A percentile compares a stretch with the other conserved stretches of the same genome.
Conservation (phyloP, 805 yeast genomes). For the Starmerella potacharoeniae region DNA sequence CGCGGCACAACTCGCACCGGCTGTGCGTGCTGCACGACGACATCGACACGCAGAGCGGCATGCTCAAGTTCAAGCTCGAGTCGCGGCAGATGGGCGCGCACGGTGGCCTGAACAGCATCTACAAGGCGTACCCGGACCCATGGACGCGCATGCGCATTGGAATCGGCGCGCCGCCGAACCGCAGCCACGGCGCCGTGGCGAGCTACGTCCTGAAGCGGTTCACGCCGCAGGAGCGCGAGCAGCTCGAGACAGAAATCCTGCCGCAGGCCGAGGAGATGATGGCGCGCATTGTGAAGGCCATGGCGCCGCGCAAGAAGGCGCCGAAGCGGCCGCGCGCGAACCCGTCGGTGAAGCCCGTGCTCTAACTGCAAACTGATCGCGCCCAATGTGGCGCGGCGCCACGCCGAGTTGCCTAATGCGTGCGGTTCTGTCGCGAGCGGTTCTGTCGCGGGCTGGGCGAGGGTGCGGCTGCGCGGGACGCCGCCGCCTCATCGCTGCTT, state of each 20-base stretch:
- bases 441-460: not conserved
- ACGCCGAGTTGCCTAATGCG: too few relatives aligned
- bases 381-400: not conserved
- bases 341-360: not conserved
- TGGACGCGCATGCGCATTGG: slow-evolving; percentile 68
- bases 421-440: too few relatives aligned
- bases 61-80: slow-evolving; percentile 48
- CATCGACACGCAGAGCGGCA: slow-evolving; percentile 53
- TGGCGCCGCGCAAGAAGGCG: slow-evolving; percentile 4
- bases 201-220: slow-evolving; percentile 51
- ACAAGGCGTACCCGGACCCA: slow-evolving; percentile 29
- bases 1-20: slow-evolving; percentile 8
- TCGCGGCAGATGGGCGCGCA: slow-evolving; percentile 67
- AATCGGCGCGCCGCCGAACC: slow-evolving; percentile 51
- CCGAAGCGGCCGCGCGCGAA: not conserved
- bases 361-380: not conserved
- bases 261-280: slow-evolving; percentile 14
- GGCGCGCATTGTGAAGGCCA: slow-evolving; percentile 7
- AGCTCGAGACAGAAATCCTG: slow-evolving; percentile 31
- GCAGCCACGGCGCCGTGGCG: slow-evolving; percentile 39
- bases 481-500: not conserved
- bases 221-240: slow-evolving; percentile 34
- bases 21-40: slow-evolving; percentile 71
- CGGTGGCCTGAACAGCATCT: slow-evolving; percentile 64
- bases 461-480: not conserved